These are phyloP conservation scores for Monosporascus sp. DNA, from an alignment of 2,329 filamentous ascomycete genomes.

Conservation along the genomic window DNA sequence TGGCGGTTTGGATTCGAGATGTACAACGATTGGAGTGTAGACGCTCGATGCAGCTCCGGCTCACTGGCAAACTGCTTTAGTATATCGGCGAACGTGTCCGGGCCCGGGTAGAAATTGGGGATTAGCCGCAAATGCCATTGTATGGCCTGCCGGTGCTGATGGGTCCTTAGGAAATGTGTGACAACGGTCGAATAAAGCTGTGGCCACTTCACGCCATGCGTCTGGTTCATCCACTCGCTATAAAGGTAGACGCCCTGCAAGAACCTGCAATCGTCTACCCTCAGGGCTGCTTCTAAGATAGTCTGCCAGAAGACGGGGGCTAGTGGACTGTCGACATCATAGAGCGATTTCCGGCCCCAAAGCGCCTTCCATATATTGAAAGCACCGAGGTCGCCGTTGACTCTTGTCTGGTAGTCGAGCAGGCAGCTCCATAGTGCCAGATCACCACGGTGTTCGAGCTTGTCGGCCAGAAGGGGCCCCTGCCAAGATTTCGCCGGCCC, in stretches of 20 bases:
- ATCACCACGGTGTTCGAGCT: conserved; percentile 20
- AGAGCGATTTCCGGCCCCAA: conserved; percentile 27
- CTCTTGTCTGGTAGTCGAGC: conserved; percentile 25
- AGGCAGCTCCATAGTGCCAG: conserved; percentile 25
- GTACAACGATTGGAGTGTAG: conserved; percentile 41
- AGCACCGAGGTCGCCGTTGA: conserved; percentile 23
- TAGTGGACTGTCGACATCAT: conserved; percentile 18
- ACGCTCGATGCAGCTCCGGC: conserved; percentile 30
- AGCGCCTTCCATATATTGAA: conserved; percentile 24
- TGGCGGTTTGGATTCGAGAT: conserved; percentile 34
- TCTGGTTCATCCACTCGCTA: conserved; percentile 36
- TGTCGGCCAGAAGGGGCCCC: conserved; percentile 21
- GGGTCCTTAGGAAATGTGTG: conserved; percentile 35
- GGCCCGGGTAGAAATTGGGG: conserved; percentile 36
- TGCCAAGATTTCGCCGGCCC: conserved; percentile 18
- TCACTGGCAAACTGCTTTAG: conserved; percentile 36
- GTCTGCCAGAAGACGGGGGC: conserved; percentile 24
- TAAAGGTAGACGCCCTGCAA: conserved; percentile 33
- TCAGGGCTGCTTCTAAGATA: conserved; percentile 29
- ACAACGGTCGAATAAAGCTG: conserved; percentile 44
- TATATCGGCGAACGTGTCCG: conserved; percentile 36
- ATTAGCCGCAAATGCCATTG: conserved; percentile 44
- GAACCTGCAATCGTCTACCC: conserved; percentile 22
- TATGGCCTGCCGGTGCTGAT: conserved; percentile 33
- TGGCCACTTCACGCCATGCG: conserved; percentile 41